A percentile compares a stretch with the other conserved stretches of the same genome.
phyloP scores from a whole-genome alignment of 495 filamentous ascomycete genomes.

The Neurospora pannonica region DNA sequence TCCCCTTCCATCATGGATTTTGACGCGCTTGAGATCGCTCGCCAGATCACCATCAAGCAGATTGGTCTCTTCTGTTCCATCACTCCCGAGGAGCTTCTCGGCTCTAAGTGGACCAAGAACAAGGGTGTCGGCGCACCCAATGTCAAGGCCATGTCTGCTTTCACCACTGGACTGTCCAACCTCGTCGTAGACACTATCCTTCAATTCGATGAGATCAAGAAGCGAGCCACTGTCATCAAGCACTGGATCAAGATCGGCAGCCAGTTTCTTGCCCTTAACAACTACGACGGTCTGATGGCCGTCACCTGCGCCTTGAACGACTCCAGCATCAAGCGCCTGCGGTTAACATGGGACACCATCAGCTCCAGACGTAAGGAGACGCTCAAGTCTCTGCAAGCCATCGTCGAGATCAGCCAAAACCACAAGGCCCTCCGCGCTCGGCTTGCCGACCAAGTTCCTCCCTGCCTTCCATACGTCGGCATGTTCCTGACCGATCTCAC shows the following conservation, averaged over 20 bases:
- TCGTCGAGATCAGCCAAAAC: constrained; percentile 85
- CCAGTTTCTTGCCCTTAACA: constrained; percentile 79
- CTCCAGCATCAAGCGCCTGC: constrained; percentile 83
- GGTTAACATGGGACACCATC: constrained; percentile 87
- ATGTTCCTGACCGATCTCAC: constrained; percentile 87
- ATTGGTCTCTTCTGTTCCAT: constrained; percentile 91
- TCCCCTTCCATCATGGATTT: constrained; percentile 79
- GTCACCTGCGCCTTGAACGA: constrained; percentile 90
- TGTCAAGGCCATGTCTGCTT: constrained; percentile 85
- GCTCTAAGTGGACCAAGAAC: constrained; percentile 86
- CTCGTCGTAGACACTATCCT: constrained; percentile 95
- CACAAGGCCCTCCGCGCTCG: constrained; percentile 82
- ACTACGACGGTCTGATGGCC: constrained; percentile 94
- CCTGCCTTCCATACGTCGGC: constrained; percentile 93
- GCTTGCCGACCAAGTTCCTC: constrained; percentile 79
- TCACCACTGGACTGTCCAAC: constrained; percentile 86
- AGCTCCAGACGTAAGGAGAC: constrained; percentile 75
- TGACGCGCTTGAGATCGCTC: constrained; percentile 82
- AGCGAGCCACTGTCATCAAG: constrained; percentile 83
- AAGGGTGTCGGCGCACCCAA: constrained; percentile 72
- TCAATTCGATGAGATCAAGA: constrained; percentile 76
- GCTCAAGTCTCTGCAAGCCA: constrained; percentile 64
- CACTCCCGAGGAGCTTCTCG: constrained; percentile 86
- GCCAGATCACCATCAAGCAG: constrained; percentile 90
- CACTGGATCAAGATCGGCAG: constrained; percentile 96